Evolutionary conservation across 2,329 filamentous ascomycete genomes (phyloP), one percentile per base, ranked within the genome.

Genomic region (Aspergillus fumigatus): DNA sequence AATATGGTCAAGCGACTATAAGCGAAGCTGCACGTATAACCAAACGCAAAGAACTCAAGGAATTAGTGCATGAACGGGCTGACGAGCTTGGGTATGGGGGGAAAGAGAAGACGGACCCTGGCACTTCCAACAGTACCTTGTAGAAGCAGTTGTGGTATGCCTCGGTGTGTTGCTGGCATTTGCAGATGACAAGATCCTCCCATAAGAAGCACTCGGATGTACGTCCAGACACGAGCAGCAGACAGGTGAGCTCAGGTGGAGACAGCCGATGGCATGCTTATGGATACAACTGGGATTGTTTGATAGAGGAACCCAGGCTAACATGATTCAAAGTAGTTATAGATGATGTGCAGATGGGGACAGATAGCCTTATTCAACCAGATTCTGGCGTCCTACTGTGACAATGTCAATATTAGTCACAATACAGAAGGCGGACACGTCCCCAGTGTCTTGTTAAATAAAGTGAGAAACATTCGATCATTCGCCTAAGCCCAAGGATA

Each of bases 191-290:
- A 25, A 41, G 48, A 23, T 54, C 23, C 48, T 51, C 26, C 23
- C 50, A 27, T 47, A 47, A 48, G 52, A 38, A 41, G 40, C 52
- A 41, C 23, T 52, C 47, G 48, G 51, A 41, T 40, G 48, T 21
- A 49, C 27, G 17, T 56, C 50, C 35, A 53, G 40, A 55, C 54
- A 62, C 40, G 52, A 56, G 50, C 54, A 63, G 50, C 56, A 56
- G 53, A 54, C 52, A 45, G 53, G 48, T 21, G 56, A 52, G 26
- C 50, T 61, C 52, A 58, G 54, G 21, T 48, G 48, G 25, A 54
- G 56, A 58, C 58, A 63, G 53, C 57, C 52, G 54, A 58, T 59
- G 48, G 56, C 61, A 64, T 65, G 53, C 52, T 63, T 60, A 54
- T 64, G 59, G 52, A 56, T 53, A 55, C 55, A 66, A 48, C 23